These are phyloP conservation scores for Lomentospora prolificans DNA, from an alignment of 2,329 filamentous ascomycete genomes.

Conservation along the genomic window DNA sequence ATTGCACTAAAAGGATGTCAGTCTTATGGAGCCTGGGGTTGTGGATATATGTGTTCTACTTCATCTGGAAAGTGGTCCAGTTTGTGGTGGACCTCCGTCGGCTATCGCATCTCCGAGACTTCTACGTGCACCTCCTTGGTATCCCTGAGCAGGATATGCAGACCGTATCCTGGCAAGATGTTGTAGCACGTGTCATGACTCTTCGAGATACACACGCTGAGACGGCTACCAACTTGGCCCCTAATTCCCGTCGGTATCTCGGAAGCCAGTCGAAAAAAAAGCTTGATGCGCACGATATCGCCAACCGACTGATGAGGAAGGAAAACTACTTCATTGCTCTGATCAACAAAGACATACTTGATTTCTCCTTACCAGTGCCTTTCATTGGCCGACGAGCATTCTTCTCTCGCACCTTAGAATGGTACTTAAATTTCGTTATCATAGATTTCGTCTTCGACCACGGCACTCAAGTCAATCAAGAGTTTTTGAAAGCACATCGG, in stretches of 20 bases:
- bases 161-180: conserved; percentile 86
- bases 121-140: conserved; percentile 72
- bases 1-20: conserved; percentile 70
- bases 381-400: conserved; percentile 71
- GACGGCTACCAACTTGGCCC: conserved; percentile 51
- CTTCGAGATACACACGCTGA: conserved; percentile 79
- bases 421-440: conserved; percentile 84
- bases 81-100: conserved; percentile 65
- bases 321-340: conserved; percentile 96
- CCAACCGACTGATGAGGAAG: conserved; percentile 89
- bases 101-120: conserved; percentile 70
- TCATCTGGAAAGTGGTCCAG: conserved; percentile 69
- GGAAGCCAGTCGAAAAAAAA: conserved; percentile 86
- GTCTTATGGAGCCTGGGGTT: conserved; percentile 66
- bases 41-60: conserved; percentile 80
- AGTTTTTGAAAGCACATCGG: conserved; percentile 77
- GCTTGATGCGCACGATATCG: conserved; percentile 93
- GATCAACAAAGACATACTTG: conserved; percentile 91
- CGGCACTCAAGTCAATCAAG: conserved; percentile 73
- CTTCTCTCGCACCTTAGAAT: conserved; percentile 83
- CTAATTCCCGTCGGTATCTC: conserved; percentile 45
- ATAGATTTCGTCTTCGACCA: conserved; percentile 92
- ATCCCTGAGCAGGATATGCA: conserved; percentile 82
- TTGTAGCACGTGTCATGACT: conserved; percentile 76
- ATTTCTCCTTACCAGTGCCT: conserved; percentile 77